A percentile compares a stretch with the other conserved stretches of the same genome.
These are phyloP conservation scores for Kluyveromyces nonfermentans DNA, from an alignment of 805 yeast genomes.

Conservation along the genomic window DNA sequence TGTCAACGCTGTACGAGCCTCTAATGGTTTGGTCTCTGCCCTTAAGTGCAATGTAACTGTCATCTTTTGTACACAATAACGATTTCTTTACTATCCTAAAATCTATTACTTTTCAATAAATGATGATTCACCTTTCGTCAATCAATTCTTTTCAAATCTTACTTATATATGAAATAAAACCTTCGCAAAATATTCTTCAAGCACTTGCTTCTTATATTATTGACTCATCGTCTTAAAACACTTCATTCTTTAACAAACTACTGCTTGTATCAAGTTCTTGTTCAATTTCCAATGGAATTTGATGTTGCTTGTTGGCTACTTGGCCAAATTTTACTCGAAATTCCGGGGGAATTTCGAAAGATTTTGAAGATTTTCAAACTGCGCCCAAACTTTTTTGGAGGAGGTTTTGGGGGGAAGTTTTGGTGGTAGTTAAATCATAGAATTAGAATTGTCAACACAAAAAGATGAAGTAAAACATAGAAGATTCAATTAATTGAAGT, in stretches of 20 bases:
- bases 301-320: background rate
- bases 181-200: too few relatives aligned
- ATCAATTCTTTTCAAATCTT: too few relatives aligned
- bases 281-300: background rate
- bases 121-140: too few relatives aligned
- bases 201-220: too few relatives aligned
- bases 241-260: background rate
- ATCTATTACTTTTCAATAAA: too few relatives aligned
- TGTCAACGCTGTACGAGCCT: slow-evolving; percentile 94
- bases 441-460: too few relatives aligned
- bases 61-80: slow-evolving; percentile 8
- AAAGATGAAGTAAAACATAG: too few relatives aligned
- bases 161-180: too few relatives aligned
- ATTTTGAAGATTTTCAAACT: background rate
- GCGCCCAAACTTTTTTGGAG: background rate
- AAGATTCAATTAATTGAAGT: too few relatives aligned
- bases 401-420: background rate
- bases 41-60: slow-evolving; percentile 74
- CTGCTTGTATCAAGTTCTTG: background rate
- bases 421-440: background rate
- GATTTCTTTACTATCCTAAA: background rate
- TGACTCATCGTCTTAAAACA: background rate
- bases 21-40: slow-evolving; percentile 95
- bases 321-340: background rate
- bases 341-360: background rate